Conservation (phyloP, 257 asterid genomes). For the Solanum etuberosum region DNA sequence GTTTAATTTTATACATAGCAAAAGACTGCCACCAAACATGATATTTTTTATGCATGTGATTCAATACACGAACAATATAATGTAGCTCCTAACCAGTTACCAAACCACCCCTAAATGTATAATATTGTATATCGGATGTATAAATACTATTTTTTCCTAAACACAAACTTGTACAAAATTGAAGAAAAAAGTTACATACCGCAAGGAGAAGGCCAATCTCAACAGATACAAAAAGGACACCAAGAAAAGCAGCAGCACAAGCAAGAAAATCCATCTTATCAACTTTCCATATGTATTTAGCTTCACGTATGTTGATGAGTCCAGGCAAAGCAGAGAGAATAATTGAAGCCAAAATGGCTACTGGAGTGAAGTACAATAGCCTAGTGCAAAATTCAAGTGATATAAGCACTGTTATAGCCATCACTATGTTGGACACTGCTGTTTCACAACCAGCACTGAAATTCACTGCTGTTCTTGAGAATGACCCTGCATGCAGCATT, state of each 20-base stretch:
- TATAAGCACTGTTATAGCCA: slow-evolving; percentile 29
- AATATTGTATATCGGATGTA: too few relatives aligned
- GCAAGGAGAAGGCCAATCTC: slow-evolving; percentile 35
- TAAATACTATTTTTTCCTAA: neutral
- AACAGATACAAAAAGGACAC: slow-evolving; percentile 27
- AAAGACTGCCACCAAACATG: neutral
- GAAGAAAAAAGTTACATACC: slow-evolving; percentile 5
- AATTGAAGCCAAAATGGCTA: slow-evolving; percentile 27
- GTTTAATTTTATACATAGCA: neutral
- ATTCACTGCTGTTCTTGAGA: slow-evolving; percentile 70
- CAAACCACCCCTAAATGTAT: neutral
- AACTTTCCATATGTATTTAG: slow-evolving; percentile 23
- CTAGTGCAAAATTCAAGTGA: slow-evolving; percentile 17
- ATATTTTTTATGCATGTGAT: neutral
- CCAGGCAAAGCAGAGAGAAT: slow-evolving; percentile 35
- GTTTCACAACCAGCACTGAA: slow-evolving; percentile 71
- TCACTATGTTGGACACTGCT: slow-evolving; percentile 53
- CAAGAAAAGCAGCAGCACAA: slow-evolving; percentile 32
- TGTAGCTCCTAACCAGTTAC: too few relatives aligned
- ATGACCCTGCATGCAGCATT: slow-evolving; percentile 37
- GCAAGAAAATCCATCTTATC: slow-evolving; percentile 34
- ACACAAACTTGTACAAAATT: neutral
- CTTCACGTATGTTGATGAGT: slow-evolving; percentile 24
- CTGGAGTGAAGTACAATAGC: slow-evolving; percentile 27
- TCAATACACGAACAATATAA: too few relatives aligned